Conservation (phyloP, 345 rosid genomes). For the Excoecaria agallocha region DNA sequence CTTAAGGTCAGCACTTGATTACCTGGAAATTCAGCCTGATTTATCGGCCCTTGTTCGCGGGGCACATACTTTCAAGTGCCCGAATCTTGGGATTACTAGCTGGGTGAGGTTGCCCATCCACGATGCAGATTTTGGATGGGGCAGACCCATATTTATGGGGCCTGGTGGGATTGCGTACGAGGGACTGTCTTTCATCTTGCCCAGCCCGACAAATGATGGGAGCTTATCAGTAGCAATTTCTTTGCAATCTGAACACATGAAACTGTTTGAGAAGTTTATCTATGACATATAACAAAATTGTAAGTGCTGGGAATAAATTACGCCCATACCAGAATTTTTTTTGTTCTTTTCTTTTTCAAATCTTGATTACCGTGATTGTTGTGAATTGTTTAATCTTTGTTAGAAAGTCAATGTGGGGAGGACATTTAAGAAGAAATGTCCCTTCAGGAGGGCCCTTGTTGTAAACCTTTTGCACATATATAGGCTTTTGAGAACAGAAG, state of each 20-base stretch:
- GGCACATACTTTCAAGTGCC: conserved; percentile 77
- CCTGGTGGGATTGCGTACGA: conserved; percentile 86
- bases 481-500: not conserved
- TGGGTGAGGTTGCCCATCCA: conserved; percentile 87
- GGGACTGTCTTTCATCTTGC: conserved; percentile 71
- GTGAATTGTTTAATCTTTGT: not conserved
- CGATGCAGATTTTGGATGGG: conserved; percentile 96
- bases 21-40: conserved; percentile 85
- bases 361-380: not conserved
- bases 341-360: not conserved
- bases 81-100: conserved; percentile 84
- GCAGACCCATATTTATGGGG: conserved; percentile 88
- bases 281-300: conserved; percentile 34
- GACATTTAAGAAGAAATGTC: not conserved
- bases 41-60: conserved; percentile 72
- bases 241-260: conserved; percentile 74
- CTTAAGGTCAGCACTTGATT: conserved; percentile 92
- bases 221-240: conserved; percentile 79
- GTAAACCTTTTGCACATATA: conserved; percentile 6
- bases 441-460: conserved; percentile 5
- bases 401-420: not conserved
- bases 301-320: conserved; percentile 1
- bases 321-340: not conserved
- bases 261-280: conserved; percentile 60
- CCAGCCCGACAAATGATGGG: conserved; percentile 74